Evolutionary conservation across 495 filamentous ascomycete genomes (phyloP), one percentile per base, ranked within the genome.

Genomic region (Oidiodendron maius): DNA sequence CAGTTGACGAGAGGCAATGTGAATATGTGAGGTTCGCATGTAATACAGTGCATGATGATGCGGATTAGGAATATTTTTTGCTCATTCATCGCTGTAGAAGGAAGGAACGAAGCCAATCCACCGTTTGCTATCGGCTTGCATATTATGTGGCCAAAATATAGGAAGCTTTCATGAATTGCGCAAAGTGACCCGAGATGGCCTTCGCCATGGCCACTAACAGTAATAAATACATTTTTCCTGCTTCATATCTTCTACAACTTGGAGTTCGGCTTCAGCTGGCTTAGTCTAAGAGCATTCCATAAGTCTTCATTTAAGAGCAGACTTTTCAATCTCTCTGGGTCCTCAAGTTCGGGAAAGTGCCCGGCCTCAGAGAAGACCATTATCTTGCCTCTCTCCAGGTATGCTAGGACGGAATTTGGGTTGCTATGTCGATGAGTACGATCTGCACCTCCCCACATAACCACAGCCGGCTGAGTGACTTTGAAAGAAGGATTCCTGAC

Each of bases 401-500:
- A 45, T 32, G 18, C 42, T 28, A 45, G 34, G 25, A 45, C 42
- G 12, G 42, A 45, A 28, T 45, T 34, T 45, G 42, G 42, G 16
- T 45, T 45, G 25, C 42, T 45, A n/a, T 17, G 15, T 34, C 42
- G 42, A 45, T 45, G 42, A 16, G 25, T 45, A 2, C 42, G 24
- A 45, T 45, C 42, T 34, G 42, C 30, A 17, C 42, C 42, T 24
- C 42, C 42, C 42, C 42, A 45, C 42, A 45, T 32, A n/a, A 45
- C 42, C 12, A 45, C 42, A 24, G 42, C 16, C 25, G 42, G 42
- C 42, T 45, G 42, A 32, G 24, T 34, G 25, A 45, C 42, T 16
- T 34, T 2, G 11, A 45, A 45, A 17, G 25, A n/a, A 45, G 21
- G 6, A 32, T 34, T 45, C 42, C 21, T 45, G 1, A 16, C 42